Conservation (phyloP, 1,139 yeast species). For the Saccharomyces hybrid region DNA sequence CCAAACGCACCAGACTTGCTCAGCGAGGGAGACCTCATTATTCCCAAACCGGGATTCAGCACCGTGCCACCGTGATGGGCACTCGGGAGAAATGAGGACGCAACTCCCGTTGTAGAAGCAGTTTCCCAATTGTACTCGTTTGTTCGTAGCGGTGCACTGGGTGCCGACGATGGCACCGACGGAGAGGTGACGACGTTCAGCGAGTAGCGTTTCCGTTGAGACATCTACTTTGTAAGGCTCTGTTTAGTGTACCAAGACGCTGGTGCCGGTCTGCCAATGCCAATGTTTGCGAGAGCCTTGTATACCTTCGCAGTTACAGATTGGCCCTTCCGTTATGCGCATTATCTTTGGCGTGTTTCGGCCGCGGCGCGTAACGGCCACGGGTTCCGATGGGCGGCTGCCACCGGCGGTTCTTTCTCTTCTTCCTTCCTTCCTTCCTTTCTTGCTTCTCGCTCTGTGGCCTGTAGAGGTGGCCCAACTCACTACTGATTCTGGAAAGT, state of each 20-base stretch:
- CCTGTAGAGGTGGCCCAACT: background rate
- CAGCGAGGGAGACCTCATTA: constrained; percentile 1
- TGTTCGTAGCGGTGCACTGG: background rate
- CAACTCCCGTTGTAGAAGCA: background rate
- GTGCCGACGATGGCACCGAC: background rate
- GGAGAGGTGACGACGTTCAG: constrained; percentile 3
- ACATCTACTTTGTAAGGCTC: background rate
- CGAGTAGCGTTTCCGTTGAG: constrained; percentile 3
- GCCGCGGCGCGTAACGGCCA: constrained; percentile 1
- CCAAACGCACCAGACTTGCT: constrained; percentile 5
- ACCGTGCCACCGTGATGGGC: background rate
- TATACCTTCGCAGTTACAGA: background rate
- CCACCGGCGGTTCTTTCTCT: background rate
- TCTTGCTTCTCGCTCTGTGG: background rate
- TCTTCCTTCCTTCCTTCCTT: background rate
- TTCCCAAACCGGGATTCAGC: background rate
- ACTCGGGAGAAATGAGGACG: background rate
- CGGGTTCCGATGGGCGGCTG: background rate
- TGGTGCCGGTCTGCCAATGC: background rate
- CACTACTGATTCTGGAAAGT: background rate
- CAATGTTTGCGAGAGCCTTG: background rate
- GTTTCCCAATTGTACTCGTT: background rate
- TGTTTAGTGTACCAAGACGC: background rate
- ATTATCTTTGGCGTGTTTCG: background rate
- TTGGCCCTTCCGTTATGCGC: background rate